phyloP scores from a whole-genome alignment of 163 green algal genomes.

The Scenedesmus sp. region DNA sequence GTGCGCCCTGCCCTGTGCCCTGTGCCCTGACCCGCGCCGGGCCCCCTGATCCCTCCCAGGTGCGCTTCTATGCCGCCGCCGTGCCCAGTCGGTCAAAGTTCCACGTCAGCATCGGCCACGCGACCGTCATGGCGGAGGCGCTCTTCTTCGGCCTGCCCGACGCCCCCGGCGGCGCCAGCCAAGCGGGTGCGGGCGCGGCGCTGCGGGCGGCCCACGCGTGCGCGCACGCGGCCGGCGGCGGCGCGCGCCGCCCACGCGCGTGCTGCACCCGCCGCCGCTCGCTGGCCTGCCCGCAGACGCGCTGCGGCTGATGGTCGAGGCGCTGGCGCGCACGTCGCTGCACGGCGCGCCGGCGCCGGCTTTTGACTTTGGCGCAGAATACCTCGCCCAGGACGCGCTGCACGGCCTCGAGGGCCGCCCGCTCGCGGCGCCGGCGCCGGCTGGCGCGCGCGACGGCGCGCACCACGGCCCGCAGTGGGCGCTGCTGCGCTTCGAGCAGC shows the following conservation, averaged over 20 bases:
- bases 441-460: not conserved
- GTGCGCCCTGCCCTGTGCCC: too few relatives aligned
- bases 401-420: slow-evolving; percentile 63
- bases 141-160: slow-evolving; percentile 80
- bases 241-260: too few relatives aligned
- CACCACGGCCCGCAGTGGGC: slow-evolving; percentile 82
- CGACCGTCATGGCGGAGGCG: slow-evolving; percentile 83
- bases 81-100: slow-evolving; percentile 76
- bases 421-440: not conserved
- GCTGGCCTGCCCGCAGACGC: slow-evolving; percentile 8
- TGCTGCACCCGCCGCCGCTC: too few relatives aligned
- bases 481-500: slow-evolving; percentile 83
- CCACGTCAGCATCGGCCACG: slow-evolving; percentile 88
- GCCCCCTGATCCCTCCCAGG: too few relatives aligned
- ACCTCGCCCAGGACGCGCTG: slow-evolving; percentile 61
- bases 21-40: too few relatives aligned
- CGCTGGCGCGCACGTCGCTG: slow-evolving; percentile 15
- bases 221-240: too few relatives aligned
- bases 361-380: slow-evolving; percentile 49
- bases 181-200: slow-evolving; percentile 33
- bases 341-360: not conserved
- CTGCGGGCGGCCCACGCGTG: too few relatives aligned
- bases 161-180: slow-evolving; percentile 7
- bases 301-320: slow-evolving; percentile 28
- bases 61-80: slow-evolving; percentile 74